phyloP scores from a whole-genome alignment of 2,329 filamentous ascomycete species.

The Penicillium sp. region DNA sequence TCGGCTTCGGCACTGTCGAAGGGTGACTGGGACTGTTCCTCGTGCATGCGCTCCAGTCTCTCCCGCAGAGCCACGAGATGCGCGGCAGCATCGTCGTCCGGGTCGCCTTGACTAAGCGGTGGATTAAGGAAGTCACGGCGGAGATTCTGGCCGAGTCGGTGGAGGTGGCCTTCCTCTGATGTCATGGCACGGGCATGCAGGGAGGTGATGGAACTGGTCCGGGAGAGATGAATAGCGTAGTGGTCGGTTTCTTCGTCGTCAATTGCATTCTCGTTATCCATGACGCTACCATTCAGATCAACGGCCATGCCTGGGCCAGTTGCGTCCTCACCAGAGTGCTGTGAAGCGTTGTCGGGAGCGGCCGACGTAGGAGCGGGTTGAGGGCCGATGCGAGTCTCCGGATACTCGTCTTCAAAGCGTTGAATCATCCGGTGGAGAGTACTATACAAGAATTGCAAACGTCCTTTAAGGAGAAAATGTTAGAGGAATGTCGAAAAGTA shows the following conservation, averaged over 20 bases:
- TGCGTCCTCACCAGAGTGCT: constrained; percentile 40
- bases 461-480: constrained; percentile 54
- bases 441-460: constrained; percentile 81
- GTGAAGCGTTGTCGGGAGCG: constrained; percentile 37
- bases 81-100: constrained; percentile 42
- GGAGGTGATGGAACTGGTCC: constrained; percentile 68
- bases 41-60: constrained; percentile 49
- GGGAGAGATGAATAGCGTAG: constrained; percentile 55
- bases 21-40: constrained; percentile 46
- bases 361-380: constrained; percentile 21
- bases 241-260: constrained; percentile 49
- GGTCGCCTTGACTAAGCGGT: constrained; percentile 46
- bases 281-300: constrained; percentile 31
- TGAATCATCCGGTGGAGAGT: constrained; percentile 90
- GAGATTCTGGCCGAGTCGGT: constrained; percentile 68
- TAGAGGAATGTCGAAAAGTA: constrained; percentile 25
- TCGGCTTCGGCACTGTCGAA: constrained; percentile 46
- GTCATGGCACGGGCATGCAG: constrained; percentile 67
- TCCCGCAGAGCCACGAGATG: constrained; percentile 52
- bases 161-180: constrained; percentile 71
- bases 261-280: constrained; percentile 37
- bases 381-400: constrained; percentile 70
- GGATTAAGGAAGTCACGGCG: constrained; percentile 65
- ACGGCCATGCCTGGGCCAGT: constrained; percentile 38
- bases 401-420: constrained; percentile 94